Conservation (phyloP, 2,329 filamentous ascomycete species). For the Fusarium sp. region DNA sequence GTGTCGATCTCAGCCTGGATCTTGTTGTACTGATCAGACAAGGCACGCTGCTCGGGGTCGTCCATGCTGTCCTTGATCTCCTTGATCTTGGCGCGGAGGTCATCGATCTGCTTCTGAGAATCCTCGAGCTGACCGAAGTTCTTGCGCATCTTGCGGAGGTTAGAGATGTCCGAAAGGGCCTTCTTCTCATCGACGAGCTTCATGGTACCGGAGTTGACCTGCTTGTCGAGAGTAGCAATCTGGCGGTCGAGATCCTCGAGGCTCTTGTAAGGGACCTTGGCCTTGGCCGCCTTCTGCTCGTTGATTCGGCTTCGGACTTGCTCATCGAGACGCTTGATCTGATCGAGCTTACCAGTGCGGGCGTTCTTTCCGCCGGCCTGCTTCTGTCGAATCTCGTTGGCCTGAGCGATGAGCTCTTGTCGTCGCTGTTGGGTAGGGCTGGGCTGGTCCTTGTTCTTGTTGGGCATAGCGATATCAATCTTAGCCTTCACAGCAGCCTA, state of each 20-base stretch:
- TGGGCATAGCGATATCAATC: conserved; percentile 83
- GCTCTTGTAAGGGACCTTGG: conserved; percentile 86
- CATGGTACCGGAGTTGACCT: conserved; percentile 90
- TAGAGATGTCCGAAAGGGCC: conserved; percentile 84
- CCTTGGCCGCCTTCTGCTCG: conserved; percentile 88
- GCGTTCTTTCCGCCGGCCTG: conserved; percentile 89
- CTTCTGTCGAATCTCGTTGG: conserved; percentile 85
- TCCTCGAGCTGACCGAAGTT: conserved; percentile 87
- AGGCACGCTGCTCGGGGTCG: conserved; percentile 88
- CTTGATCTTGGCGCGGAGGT: conserved; percentile 87
- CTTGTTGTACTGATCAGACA: conserved; percentile 86
- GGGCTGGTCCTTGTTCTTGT: conserved; percentile 80
- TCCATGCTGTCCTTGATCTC: conserved; percentile 90
- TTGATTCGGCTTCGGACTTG: conserved; percentile 85
- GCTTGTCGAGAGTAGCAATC: conserved; percentile 82
- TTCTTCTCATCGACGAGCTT: conserved; percentile 98
- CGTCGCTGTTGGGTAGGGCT: conserved; percentile 84
- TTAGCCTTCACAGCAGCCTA: conserved; percentile 91
- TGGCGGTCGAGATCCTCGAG: conserved; percentile 88
- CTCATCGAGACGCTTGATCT: conserved; percentile 92
- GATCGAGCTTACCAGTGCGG: conserved; percentile 82
- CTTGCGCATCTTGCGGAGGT: conserved; percentile 89
- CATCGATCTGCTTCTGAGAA: conserved; percentile 88
- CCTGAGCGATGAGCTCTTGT: conserved; percentile 84
- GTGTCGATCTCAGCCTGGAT: conserved; percentile 88